A percentile compares a stretch with the other conserved stretches of the same genome.
Conservation (phyloP, 1,139 yeast species). For the Hemisphaericaspora xylofermentans region DNA sequence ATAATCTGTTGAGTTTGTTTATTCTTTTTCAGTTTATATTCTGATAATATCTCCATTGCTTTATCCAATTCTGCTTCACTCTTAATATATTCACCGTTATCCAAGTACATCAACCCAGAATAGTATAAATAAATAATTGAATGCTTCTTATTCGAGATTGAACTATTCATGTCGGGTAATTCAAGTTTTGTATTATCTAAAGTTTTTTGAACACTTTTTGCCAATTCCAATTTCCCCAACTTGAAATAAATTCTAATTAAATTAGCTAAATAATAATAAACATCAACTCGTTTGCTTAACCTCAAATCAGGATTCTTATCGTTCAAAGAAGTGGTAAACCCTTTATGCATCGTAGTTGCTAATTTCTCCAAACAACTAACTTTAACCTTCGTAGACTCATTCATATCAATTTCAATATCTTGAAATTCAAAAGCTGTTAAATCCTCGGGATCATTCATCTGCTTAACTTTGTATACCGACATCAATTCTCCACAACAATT, state of each 20-base stretch:
- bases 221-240: slow-evolving; percentile 70
- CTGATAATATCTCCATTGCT: slow-evolving; percentile 42
- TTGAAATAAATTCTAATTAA: slow-evolving; percentile 72
- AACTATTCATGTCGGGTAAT: slow-evolving; percentile 52
- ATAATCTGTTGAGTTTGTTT: slow-evolving; percentile 42
- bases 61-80: slow-evolving; percentile 50
- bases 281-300: slow-evolving; percentile 59
- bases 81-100: slow-evolving; percentile 55
- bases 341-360: slow-evolving; percentile 67
- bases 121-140: slow-evolving; percentile 64
- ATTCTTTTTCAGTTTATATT: slow-evolving; percentile 18
- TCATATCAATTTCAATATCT: slow-evolving; percentile 19
- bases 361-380: slow-evolving; percentile 47
- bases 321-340: slow-evolving; percentile 75
- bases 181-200: slow-evolving; percentile 51
- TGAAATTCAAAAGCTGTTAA: slow-evolving; percentile 8
- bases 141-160: slow-evolving; percentile 47
- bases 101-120: slow-evolving; percentile 60
- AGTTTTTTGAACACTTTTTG: slow-evolving; percentile 77
- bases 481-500: slow-evolving; percentile 57
- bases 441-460: slow-evolving; percentile 32
- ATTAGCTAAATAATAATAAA: slow-evolving; percentile 71
- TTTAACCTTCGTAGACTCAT: slow-evolving; percentile 9
- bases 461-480: slow-evolving; percentile 41
- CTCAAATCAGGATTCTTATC: slow-evolving; percentile 61